These are phyloP conservation scores for Gossypium ekmanianum DNA, from an alignment of 345 rosid species.

Conservation along the genomic window DNA sequence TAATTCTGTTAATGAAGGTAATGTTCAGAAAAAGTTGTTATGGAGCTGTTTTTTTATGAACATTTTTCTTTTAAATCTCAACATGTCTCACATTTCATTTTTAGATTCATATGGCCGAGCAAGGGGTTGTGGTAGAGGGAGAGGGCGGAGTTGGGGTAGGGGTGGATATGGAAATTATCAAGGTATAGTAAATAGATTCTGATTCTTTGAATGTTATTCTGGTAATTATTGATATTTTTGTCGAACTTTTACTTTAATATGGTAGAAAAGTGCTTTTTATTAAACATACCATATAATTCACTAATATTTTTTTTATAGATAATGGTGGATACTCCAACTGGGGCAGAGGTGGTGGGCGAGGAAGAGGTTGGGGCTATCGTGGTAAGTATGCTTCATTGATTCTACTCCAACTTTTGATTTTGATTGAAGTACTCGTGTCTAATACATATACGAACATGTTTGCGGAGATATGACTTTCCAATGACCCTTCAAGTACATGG, in stretches of 20 bases:
- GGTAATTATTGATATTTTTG: neutral
- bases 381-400: constrained; percentile 31
- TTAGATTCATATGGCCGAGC: constrained; percentile 46
- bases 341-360: constrained; percentile 47
- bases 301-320: constrained; percentile 22
- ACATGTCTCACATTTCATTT: neutral
- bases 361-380: constrained; percentile 41
- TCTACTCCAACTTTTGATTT: no score
- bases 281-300: constrained; percentile 15
- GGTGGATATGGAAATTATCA: constrained; percentile 43
- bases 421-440: no score
- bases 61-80: neutral
- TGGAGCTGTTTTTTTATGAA: neutral
- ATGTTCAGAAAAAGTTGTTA: constrained; percentile 13
- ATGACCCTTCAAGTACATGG: no score
- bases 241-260: neutral
- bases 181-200: neutral
- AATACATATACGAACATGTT: no score
- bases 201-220: neutral
- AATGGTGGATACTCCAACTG: constrained; percentile 41
- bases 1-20: constrained; percentile 68
- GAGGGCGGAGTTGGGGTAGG: constrained; percentile 32
- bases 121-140: constrained; percentile 43
- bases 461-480: no score
- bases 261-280: neutral